Evolutionary conservation across 495 filamentous ascomycete species (phyloP), one percentile per base, ranked within the genome.

Genomic region (Chaetomium tenue): DNA sequence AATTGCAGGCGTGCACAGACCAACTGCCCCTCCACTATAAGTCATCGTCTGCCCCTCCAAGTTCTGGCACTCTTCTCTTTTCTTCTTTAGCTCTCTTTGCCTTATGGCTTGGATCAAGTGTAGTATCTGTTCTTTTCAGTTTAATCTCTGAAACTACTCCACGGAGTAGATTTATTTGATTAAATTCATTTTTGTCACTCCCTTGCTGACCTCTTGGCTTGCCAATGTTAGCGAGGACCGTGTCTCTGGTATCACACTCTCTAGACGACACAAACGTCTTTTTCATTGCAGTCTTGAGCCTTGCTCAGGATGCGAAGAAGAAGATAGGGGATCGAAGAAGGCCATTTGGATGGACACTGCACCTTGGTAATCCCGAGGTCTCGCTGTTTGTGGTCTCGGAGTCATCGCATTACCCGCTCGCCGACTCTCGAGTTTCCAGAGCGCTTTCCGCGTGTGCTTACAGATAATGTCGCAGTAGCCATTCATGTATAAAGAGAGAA

Each of bases 71-170:
- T 71, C 56, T 48, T 78, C 77, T 75, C 66, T 68, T 78, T 78
- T 76, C 70, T 75, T 68, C 70, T 68, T 74, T 65, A 74, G 71
- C 71, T 74, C 72, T 74, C 72, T 74, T 74, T 74, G 71, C 86
- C 86, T 86, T 86, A 87, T 88, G 87, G 87, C 87, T 89, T 88
- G 93, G 91, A 93, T 94, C 91, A 93, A 93, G 91, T 94, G 90
- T 94, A 93, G 91, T 94, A 95, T 94, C 91, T 95, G 91, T 95
- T 95, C 91, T 95, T 92, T 92, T 92, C 88, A 93, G 89, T 93
- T 91, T 93, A 92, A 93, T 86, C 80, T 84, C 83, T 86, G 83
- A 83, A 84, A 85, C 76, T 77, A 70, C 70, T 75, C 86, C 85
- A 88, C 78, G 80, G 86, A 81, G 81, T 81, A 84, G 83, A 88